These are phyloP conservation scores for Globisporangium takayamanum DNA, from an alignment of 352 stramenopile species.

Conservation along the genomic window DNA sequence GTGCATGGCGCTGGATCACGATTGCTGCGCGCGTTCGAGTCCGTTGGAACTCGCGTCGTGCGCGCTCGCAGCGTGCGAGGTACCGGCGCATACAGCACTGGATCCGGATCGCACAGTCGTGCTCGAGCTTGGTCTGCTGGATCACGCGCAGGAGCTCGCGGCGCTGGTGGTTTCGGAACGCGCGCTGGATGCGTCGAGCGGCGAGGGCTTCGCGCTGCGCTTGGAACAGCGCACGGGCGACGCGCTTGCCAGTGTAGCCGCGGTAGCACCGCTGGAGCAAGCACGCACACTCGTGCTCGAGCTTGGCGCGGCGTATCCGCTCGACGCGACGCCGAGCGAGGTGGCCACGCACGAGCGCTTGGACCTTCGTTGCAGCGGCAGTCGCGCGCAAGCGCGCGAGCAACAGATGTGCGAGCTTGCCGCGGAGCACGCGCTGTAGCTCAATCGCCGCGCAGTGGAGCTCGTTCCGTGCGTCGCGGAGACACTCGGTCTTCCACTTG, in stretches of 20 bases:
- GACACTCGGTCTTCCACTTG: constrained; percentile 44
- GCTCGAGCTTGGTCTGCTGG: constrained; percentile 54
- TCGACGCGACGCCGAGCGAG: constrained; percentile 20
- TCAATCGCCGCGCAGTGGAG: constrained; percentile 55
- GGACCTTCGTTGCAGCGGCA: constrained; percentile 33
- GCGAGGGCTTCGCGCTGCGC: constrained; percentile 54
- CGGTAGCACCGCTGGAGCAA: constrained; percentile 73
- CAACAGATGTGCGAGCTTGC: constrained; percentile 31
- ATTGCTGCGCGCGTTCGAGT: constrained; percentile 20
- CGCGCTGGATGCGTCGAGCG: constrained; percentile 54
- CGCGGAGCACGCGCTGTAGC: constrained; percentile 57
- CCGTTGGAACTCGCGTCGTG: constrained; percentile 12
- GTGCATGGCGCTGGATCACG: constrained; percentile 44
- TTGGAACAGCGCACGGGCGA: constrained; percentile 53
- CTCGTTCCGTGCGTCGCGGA: constrained; percentile 50
- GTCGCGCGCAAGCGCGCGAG: constrained; percentile 18
- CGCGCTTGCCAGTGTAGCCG: constrained; percentile 66
- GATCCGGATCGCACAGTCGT: constrained; percentile 40
- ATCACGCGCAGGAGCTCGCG: constrained; percentile 55
- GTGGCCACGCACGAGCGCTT: constrained; percentile 45
- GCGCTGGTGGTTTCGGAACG: constrained; percentile 57
- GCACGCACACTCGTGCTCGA: constrained; percentile 38
- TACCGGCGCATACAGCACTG: constrained; percentile 50
- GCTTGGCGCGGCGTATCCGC: constrained; percentile 23
- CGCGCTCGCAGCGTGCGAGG: constrained; percentile 44